Percentiles rank a stretch among this genome's conserved stretches.
Evolutionary conservation across 305 asterid genomes (phyloP).

Genomic region (Fraxinus angustifolia): DNA sequence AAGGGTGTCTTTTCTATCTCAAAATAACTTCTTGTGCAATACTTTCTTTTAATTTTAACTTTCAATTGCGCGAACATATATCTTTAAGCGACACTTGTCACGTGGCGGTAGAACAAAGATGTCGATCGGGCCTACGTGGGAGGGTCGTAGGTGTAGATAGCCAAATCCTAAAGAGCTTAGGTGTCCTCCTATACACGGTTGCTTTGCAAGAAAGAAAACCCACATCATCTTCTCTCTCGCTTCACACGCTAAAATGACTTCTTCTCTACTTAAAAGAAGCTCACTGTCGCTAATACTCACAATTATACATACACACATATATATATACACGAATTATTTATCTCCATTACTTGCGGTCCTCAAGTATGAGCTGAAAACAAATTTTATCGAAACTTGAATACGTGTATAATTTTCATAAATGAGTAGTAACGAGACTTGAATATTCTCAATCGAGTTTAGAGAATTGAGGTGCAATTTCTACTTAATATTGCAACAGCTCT

Average conservation of each 20-base stretch:
- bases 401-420: background rate
- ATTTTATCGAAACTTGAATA: background rate
- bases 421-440: background rate
- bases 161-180: background rate
- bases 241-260: slow-evolving; percentile 26
- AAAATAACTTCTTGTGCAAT: background rate
- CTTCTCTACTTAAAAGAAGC: slow-evolving; percentile 9
- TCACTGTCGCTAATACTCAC: background rate
- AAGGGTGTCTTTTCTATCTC: background rate
- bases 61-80: background rate
- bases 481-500: background rate
- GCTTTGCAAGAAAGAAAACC: background rate
- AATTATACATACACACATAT: background rate
- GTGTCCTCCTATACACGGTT: background rate
- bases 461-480: too few relatives aligned
- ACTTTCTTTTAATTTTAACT: background rate
- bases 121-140: background rate
- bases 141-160: background rate
- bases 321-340: background rate
- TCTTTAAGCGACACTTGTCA: background rate
- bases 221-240: background rate
- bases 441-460: background rate
- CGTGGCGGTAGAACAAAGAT: background rate
- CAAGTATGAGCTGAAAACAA: background rate
- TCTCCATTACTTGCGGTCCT: background rate